Evolutionary conservation across 73 alveolate species (phyloP), one percentile per base, ranked within the genome.

Genomic region (Paramecium caudatum): DNA sequence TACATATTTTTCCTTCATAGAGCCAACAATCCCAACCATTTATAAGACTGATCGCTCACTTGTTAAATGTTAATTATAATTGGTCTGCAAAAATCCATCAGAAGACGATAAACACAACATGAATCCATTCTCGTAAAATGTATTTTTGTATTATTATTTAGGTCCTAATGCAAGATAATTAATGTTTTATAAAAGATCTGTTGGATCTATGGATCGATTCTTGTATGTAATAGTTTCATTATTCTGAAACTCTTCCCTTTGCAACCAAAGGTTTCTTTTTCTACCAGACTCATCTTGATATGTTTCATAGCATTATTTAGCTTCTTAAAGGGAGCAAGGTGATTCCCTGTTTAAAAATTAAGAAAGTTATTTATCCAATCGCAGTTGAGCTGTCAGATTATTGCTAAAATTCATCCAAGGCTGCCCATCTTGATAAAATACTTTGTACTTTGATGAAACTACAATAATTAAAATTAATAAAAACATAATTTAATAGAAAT

Each of bases 61-160:
- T n/a, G n/a, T n/a, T n/a, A n/a, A n/a, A n/a, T n/a, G n/a, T n/a
- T n/a, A 15, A 49, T 49, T 49, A 8, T 3, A 49, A 49, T 49
- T 19, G 19, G 70, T 49, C 1, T 9, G 1, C 19, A 49, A 8
- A 21, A 27, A 55, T 55, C 80, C 80, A 12, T 55, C 80, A 23
- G 80, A 27, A 9, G 23, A 6, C 9, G 80, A 55, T 23, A 55
- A 21, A 23, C 80, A 55, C 4, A 55, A 23, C 23, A 37, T 55
- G 30, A 55, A 55, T 55, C 80, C 80, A 27, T 55, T 55, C 41
- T 55, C 3, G 30, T 55, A 55, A 23, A 55, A 55, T 13, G 80
- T 23, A 3, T 55, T 55, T 5, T 55, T 1, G 17, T 55, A 43
- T 12, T 3, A 27, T 10, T 55, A 27, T 27, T 10, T 27, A 19